These are phyloP conservation scores for Cucurbita argyrosperma DNA, from an alignment of 306 rosid species.

Conservation along the genomic window DNA sequence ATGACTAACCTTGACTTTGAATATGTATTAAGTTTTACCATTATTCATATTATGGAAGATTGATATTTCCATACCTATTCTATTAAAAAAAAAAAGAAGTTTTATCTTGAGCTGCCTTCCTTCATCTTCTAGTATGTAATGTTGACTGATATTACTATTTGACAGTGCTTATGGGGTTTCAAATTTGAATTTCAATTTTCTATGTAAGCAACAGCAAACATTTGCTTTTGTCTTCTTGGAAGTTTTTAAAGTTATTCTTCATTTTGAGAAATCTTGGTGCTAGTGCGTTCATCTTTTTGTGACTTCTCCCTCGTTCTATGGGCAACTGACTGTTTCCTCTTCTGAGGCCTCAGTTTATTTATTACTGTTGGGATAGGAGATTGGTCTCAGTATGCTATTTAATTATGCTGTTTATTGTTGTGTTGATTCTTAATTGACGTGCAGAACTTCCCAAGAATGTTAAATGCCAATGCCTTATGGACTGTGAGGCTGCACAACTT, in stretches of 20 bases:
- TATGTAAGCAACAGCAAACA: neutral
- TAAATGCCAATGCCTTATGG: constrained; percentile 67
- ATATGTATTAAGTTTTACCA: neutral
- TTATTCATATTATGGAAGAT: neutral
- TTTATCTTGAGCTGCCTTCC: neutral
- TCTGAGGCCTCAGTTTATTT: neutral
- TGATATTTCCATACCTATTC: neutral
- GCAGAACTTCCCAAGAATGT: constrained; percentile 61
- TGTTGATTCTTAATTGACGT: neutral
- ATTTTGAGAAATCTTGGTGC: neutral
- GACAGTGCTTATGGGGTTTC: neutral
- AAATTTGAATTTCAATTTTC: neutral
- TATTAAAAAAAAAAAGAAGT: neutral
- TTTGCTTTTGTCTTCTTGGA: neutral
- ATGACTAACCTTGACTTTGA: constrained; percentile 18
- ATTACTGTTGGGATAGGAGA: neutral
- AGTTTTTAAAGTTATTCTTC: neutral
- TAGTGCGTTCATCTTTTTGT: neutral
- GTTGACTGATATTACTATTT: neutral
- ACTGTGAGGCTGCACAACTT: constrained; percentile 61
- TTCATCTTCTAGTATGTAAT: neutral
- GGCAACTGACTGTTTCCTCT: neutral
- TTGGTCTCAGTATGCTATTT: neutral
- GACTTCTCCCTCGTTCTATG: neutral
- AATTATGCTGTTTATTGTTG: neutral